Evolutionary conservation across 768 basidiomycete genomes (phyloP).

Genomic region (Rhizopogon salebrosus): DNA sequence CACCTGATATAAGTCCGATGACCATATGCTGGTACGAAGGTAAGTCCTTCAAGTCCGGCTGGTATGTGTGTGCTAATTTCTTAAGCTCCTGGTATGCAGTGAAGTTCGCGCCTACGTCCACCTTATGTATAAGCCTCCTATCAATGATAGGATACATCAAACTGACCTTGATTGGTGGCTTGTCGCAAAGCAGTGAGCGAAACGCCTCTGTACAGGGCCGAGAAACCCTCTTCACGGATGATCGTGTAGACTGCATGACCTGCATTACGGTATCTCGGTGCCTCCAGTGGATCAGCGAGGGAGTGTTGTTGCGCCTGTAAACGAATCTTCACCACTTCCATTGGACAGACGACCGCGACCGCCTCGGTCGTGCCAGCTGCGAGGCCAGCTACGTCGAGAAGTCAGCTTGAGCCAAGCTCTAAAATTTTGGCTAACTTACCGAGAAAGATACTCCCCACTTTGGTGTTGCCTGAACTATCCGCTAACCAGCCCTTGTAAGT

Average conservation of each 20-base stretch:
- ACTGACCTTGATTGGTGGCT: slow-evolving; percentile 91
- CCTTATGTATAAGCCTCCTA: background rate
- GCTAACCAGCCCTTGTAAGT: slow-evolving; percentile 83
- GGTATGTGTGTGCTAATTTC: slow-evolving; percentile 67
- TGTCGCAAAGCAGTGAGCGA: slow-evolving; percentile 90
- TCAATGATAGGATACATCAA: background rate
- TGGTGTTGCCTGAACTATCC: slow-evolving; percentile 70
- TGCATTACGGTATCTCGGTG: slow-evolving; percentile 92
- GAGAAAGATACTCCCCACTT: slow-evolving; percentile 77
- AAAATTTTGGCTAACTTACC: slow-evolving; percentile 42
- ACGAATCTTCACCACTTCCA: slow-evolving; percentile 99
- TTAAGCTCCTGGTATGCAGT: slow-evolving; percentile 98
- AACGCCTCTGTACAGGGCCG: slow-evolving; percentile 88
- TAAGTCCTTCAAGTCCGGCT: slow-evolving; percentile 74
- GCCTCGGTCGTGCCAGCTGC: slow-evolving; percentile 96
- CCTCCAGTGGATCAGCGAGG: slow-evolving; percentile 90
- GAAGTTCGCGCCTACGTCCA: slow-evolving; percentile 78
- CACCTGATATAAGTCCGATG: slow-evolving; percentile 93
- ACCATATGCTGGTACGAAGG: slow-evolving; percentile 96
- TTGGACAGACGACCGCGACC: slow-evolving; percentile 90
- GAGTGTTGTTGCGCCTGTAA: slow-evolving; percentile 98
- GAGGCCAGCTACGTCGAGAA: slow-evolving; percentile 64
- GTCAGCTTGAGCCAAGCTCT: background rate
- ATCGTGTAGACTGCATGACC: slow-evolving; percentile 96
- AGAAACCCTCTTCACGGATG: slow-evolving; percentile 83